Base-by-base conservation (phyloP, 2,329 filamentous ascomycete genomes). In the Talaromyces sp. region DNA sequence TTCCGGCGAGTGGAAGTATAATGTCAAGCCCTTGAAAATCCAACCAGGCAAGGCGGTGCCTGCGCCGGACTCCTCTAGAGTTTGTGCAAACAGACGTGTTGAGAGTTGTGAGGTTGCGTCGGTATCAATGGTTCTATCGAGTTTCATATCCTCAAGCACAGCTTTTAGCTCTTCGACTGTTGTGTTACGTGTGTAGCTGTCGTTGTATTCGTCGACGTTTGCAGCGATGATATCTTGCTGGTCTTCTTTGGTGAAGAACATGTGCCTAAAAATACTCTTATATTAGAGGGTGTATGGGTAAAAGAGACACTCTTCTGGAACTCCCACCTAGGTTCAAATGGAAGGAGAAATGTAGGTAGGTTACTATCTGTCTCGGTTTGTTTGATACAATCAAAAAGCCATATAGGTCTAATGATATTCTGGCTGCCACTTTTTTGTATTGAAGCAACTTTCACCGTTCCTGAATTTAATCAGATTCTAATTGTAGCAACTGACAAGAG, bases 341-440 rank as follows among this genome's bases (percentile, higher is more conserved):
- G 83, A 8, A 96, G 74, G 12, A 88, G 82, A 3, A 83, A 80
- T 3, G 81, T 82, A 1, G 79, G 57, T 64, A 81, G 74, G 73
- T 85, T 72, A 1, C 70, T 69, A 65, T 87, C 84, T 48, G 74
- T 69, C 64, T 87, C 81, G 51, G 78, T 80, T 61, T 82, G 82
- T 32, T 83, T 82, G 35, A 96, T 80, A 67, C 91, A 94, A 72
- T 97, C 92, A 29, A 90, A 79, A 2, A 97, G 77, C 94, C 94
- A 99, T 6, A 80, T 81, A 0, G 92, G 89, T 24, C 85, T 85
- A 60, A 97, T 81, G 56, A 99, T 88, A 65, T 91, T 87, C 7
- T 84, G 81, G 0, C 84, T 79, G 3, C 86, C 88, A 6, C 79
- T 81, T 68, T 94, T 96, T 63, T 91, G 86, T 9, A 97, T 75